phyloP scores from a whole-genome alignment of 345 rosid species.

The Eucalyptus polyanthemos region DNA sequence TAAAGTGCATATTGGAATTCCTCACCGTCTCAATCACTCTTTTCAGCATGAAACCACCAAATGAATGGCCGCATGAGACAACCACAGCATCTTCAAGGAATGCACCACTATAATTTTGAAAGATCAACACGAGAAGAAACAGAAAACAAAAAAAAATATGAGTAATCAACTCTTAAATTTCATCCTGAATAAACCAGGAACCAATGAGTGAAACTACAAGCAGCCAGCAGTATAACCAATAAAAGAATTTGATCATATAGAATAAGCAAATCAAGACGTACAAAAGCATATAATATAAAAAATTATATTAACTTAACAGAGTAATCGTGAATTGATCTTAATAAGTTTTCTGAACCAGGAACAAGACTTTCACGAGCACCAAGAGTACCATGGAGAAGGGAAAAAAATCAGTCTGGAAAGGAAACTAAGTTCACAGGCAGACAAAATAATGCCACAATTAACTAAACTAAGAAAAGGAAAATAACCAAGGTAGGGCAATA shows the following conservation, averaged over 20 bases:
- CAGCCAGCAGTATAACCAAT: neutral
- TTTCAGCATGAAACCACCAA: constrained; percentile 93
- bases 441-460: neutral
- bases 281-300: neutral
- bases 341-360: neutral
- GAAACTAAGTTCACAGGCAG: neutral
- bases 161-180: neutral
- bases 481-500: constrained; percentile 2
- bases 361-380: neutral
- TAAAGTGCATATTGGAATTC: constrained; percentile 6
- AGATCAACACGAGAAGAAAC: neutral
- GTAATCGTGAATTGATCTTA: neutral
- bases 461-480: neutral
- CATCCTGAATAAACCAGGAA: neutral
- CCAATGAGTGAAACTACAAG: neutral
- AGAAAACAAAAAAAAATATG: neutral
- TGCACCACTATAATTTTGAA: constrained; percentile 55
- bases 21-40: constrained; percentile 75
- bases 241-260: neutral
- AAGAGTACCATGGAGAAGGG: neutral
- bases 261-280: neutral
- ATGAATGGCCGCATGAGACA: constrained; percentile 96
- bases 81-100: constrained; percentile 95
- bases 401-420: neutral
- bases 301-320: neutral